Percentiles rank a stretch among this genome's conserved stretches.
These are phyloP conservation scores for Suhomyces pyralidae DNA, from an alignment of 805 yeast genomes.

Conservation along the genomic window DNA sequence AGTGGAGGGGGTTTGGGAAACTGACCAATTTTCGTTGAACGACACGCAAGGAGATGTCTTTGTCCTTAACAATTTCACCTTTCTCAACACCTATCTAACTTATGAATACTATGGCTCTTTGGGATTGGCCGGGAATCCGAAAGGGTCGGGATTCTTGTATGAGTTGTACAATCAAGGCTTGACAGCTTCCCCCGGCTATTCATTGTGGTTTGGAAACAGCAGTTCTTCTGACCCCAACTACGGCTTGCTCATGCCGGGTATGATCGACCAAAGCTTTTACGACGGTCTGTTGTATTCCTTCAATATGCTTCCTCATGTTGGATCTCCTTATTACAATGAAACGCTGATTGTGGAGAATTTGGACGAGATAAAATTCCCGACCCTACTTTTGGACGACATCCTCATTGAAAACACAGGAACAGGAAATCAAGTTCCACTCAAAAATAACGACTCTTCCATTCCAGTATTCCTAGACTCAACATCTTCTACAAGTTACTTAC, in stretches of 20 bases:
- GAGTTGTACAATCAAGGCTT: conserved; percentile 15
- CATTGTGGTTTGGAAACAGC: conserved; percentile 26
- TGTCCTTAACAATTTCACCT: conserved; percentile 21
- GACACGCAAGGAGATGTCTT: conserved; percentile 11
- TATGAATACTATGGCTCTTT: conserved; percentile 29
- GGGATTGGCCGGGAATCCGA: conserved; percentile 31
- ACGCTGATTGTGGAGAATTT: neutral
- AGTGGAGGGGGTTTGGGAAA: conserved; percentile 27
- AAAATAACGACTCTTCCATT: conserved; percentile 29
- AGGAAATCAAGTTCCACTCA: conserved; percentile 36
- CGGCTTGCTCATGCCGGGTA: conserved; percentile 55
- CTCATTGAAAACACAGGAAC: conserved; percentile 26
- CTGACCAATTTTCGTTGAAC: conserved; percentile 22
- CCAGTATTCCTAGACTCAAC: conserved; percentile 64
- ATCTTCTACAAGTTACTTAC: conserved; percentile 47
- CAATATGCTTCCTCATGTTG: conserved; percentile 43
- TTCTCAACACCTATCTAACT: conserved; percentile 24
- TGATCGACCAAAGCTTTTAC: conserved; percentile 47
- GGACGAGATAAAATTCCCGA: conserved; percentile 24
- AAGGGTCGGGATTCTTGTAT: conserved; percentile 28
- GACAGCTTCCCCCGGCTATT: conserved; percentile 32
- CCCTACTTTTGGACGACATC: conserved; percentile 24
- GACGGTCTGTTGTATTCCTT: conserved; percentile 48
- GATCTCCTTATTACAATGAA: neutral
- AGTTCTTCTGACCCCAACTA: conserved; percentile 9